These are phyloP conservation scores for Chimonanthus praecox DNA, from an alignment of 164 flowering plant genomes.

Conservation along the genomic window DNA sequence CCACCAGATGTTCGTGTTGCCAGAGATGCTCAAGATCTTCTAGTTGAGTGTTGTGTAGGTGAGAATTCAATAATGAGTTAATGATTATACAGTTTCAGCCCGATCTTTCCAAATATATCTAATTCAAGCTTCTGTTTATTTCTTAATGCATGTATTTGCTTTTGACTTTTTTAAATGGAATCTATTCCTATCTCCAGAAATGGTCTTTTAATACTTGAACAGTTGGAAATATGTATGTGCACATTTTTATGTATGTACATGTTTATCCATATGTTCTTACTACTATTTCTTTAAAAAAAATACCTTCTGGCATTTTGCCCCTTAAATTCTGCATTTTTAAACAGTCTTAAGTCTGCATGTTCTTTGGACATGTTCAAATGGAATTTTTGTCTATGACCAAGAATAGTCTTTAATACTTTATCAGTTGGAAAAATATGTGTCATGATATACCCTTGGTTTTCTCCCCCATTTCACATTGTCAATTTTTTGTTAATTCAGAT, in stretches of 20 bases:
- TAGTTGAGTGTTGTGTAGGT: conserved; percentile 99
- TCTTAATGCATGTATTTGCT: not conserved
- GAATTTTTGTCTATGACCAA: not conserved
- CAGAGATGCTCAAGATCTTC: conserved; percentile 95
- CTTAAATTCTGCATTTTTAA: too few species aligned
- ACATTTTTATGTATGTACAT: too few species aligned
- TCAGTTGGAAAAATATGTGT: not conserved
- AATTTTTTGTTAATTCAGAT: not conserved
- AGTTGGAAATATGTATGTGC: not conserved
- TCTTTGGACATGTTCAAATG: not conserved
- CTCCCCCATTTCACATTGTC: not conserved
- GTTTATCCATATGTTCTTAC: too few species aligned
- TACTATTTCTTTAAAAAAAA: too few species aligned
- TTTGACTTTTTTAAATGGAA: not conserved
- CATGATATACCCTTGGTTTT: not conserved
- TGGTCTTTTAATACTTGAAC: not conserved
- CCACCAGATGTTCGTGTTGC: conserved; percentile 99
- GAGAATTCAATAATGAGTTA: conserved; percentile 17
- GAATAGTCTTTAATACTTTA: not conserved
- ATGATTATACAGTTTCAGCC: not conserved
- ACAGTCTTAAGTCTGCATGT: not conserved
- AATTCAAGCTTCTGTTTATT: not conserved
- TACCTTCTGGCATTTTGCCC: too few species aligned
- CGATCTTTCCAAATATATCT: not conserved
- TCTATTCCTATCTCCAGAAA: not conserved